phyloP scores from a whole-genome alignment of 305 asterid genomes.

The Fraxinus platypoda region DNA sequence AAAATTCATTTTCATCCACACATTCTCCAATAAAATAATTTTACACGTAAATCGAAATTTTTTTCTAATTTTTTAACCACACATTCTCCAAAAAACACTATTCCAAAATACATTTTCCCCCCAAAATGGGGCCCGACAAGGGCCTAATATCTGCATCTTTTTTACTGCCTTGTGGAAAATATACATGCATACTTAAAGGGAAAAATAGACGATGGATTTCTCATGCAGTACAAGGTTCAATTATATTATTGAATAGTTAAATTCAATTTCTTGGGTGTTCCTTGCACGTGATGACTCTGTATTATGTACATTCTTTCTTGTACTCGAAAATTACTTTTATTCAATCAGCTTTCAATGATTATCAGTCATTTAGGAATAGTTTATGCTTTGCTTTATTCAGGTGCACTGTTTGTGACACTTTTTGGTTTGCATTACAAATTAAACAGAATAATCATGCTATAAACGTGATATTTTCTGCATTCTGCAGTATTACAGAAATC shows the following conservation, averaged over 20 bases:
- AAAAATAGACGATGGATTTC: not conserved
- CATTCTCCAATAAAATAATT: too few relatives aligned
- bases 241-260: not conserved
- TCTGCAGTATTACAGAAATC: slow-evolving; percentile 66
- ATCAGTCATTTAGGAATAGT: not conserved
- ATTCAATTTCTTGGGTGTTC: not conserved
- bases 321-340: not conserved
- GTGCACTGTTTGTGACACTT: not conserved
- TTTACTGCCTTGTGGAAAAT: not conserved
- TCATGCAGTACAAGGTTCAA: not conserved
- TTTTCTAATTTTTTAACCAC: too few relatives aligned
- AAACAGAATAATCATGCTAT: not conserved
- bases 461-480: slow-evolving; percentile 7
- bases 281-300: not conserved
- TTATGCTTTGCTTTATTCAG: not conserved
- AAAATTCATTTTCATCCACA: too few relatives aligned
- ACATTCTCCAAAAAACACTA: too few relatives aligned
- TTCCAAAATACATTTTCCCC: too few relatives aligned
- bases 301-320: not conserved
- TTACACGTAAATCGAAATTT: too few relatives aligned
- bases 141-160: not conserved
- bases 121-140: too few relatives aligned
- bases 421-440: not conserved
- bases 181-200: not conserved
- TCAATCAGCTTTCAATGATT: not conserved